Evolutionary conservation across 208 protist genomes (phyloP).

Genomic region (Leishmania guyanensis): DNA sequence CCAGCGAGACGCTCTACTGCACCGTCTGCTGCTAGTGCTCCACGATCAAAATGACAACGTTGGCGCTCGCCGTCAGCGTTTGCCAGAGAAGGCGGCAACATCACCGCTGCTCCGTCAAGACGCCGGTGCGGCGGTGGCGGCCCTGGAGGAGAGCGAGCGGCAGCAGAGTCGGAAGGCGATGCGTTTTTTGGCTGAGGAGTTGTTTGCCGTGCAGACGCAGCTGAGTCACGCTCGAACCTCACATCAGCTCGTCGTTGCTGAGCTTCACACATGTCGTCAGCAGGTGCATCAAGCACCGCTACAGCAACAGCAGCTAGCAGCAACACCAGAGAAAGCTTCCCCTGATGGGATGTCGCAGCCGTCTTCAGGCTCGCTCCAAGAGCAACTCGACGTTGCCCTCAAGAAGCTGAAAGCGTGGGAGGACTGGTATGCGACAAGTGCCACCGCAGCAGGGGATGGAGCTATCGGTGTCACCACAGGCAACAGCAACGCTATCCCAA

Average conservation of each 20-base stretch:
- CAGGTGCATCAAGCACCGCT: neutral
- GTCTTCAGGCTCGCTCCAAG: constrained; percentile 15
- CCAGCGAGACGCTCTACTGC: constrained; percentile 32
- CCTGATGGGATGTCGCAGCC: neutral
- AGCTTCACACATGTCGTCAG: constrained; percentile 10
- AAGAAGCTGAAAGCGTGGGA: constrained; percentile 69
- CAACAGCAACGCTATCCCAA: neutral
- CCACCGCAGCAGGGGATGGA: neutral
- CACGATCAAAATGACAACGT: constrained; percentile 1
- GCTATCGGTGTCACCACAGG: neutral
- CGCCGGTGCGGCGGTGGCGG: constrained; percentile 3
- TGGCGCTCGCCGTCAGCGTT: neutral
- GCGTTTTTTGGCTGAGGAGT: constrained; percentile 21
- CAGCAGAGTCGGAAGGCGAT: constrained; percentile 22
- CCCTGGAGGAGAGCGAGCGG: neutral
- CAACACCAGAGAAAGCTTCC: constrained; percentile 3
- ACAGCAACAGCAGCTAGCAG: constrained; percentile 10
- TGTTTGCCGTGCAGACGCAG: constrained; percentile 29
- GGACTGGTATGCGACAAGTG: constrained; percentile 45
- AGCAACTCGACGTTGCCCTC: constrained; percentile 35
- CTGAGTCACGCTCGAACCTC: constrained; percentile 24
- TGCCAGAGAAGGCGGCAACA: neutral
- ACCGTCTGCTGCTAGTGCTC: constrained; percentile 27
- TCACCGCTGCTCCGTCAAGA: neutral
- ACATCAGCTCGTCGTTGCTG: constrained; percentile 25